These are phyloP conservation scores for Phytophthora nicotianae DNA, from an alignment of 352 stramenopile species.

Conservation along the genomic window DNA sequence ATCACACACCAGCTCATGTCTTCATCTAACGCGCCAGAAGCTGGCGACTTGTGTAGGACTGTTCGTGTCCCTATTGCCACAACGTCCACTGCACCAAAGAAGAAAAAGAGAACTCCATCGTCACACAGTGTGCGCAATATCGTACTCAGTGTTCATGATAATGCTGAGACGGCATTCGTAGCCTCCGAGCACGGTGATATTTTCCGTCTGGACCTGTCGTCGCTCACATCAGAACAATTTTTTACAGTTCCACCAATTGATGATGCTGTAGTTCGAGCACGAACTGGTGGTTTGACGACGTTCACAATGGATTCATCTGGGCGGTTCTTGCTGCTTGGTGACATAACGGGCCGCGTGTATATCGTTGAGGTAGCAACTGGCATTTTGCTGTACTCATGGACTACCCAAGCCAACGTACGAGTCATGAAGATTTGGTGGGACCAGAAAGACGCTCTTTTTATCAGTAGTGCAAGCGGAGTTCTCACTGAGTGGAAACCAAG, in stretches of 20 bases:
- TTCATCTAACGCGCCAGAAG: conserved; percentile 20
- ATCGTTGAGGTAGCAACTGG: conserved; percentile 53
- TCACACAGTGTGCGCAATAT: conserved; percentile 62
- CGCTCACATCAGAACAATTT: conserved; percentile 39
- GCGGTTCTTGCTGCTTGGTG: conserved; percentile 57
- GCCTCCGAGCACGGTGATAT: conserved; percentile 70
- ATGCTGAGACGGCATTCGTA: conserved; percentile 48
- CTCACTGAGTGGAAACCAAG: conserved; percentile 63
- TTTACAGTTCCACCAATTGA: conserved; percentile 24
- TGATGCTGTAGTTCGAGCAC: conserved; percentile 11
- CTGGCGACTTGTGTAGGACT: conserved; percentile 24
- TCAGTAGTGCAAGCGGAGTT: conserved; percentile 60
- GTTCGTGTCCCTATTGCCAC: conserved; percentile 27
- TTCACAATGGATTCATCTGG: conserved; percentile 44
- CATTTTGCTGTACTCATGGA: conserved; percentile 45
- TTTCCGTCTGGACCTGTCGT: conserved; percentile 48
- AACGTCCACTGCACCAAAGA: conserved; percentile 15
- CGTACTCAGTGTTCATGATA: conserved; percentile 37
- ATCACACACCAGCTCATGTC: conserved; percentile 60
- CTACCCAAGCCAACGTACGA: conserved; percentile 49
- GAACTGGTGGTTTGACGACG: conserved; percentile 43
- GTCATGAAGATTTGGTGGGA: conserved; percentile 84
- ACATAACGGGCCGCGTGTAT: conserved; percentile 51
- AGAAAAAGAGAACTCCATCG: conserved; percentile 36
- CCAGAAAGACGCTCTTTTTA: conserved; percentile 53